Evolutionary conservation across 805 yeast species (phyloP).

Genomic region (Saturnispora zaruensis): DNA sequence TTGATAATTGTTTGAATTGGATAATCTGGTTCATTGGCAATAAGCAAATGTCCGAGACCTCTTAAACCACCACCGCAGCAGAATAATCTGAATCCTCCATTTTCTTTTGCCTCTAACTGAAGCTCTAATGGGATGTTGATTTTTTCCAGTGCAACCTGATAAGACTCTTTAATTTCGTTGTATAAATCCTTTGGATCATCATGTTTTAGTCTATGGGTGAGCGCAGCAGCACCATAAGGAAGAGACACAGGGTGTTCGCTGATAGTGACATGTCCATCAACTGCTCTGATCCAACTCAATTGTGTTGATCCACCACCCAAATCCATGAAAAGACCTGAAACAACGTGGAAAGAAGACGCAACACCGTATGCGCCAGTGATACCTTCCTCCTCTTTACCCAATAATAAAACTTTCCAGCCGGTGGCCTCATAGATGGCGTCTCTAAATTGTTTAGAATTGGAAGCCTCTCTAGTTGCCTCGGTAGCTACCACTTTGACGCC

Average conservation of each 20-base stretch:
- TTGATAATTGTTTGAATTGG: constrained; percentile 65
- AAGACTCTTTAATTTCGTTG: constrained; percentile 45
- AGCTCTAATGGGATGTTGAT: constrained; percentile 47
- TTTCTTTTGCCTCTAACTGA: constrained; percentile 39
- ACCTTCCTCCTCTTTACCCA: constrained; percentile 59
- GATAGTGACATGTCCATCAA: constrained; percentile 45
- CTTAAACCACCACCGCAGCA: constrained; percentile 71
- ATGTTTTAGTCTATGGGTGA: constrained; percentile 44
- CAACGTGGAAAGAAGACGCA: constrained; percentile 59
- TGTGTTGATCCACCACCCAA: constrained; percentile 67
- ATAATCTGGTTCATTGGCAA: constrained; percentile 42
- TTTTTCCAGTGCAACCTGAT: constrained; percentile 39
- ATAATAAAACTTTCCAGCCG: constrained; percentile 55
- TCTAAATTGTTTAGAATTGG: constrained; percentile 52
- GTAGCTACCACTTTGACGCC: constrained; percentile 65
- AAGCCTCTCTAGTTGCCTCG: constrained; percentile 64
- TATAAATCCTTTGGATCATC: constrained; percentile 44
- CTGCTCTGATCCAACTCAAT: constrained; percentile 57
- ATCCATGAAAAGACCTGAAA: constrained; percentile 63
- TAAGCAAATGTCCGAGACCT: constrained; percentile 55
- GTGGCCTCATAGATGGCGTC: constrained; percentile 48
- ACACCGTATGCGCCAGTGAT: constrained; percentile 64
- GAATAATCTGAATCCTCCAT: constrained; percentile 56
- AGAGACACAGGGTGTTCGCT: constrained; percentile 52
- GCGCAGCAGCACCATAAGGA: constrained; percentile 69